These are phyloP conservation scores for Mortierella sp. DNA, from an alignment of 371 early-diverging fungal species.

Conservation along the genomic window DNA sequence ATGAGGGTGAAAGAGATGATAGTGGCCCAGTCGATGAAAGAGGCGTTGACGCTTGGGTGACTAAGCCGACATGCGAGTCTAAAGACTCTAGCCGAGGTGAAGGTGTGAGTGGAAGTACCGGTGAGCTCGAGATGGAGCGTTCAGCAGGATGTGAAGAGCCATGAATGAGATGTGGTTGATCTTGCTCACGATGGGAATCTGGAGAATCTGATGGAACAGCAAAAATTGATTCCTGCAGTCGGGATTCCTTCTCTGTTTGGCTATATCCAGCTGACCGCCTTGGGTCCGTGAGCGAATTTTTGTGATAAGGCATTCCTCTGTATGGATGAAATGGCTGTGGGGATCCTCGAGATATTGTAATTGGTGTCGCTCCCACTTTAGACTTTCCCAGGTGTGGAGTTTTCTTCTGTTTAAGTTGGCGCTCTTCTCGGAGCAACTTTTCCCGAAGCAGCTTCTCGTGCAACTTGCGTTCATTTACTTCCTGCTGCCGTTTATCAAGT, in stretches of 20 bases:
- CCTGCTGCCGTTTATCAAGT: conserved; percentile 31
- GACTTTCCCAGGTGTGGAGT: conserved; percentile 12
- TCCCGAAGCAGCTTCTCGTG: conserved; percentile 23
- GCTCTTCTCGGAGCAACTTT: conserved; percentile 20
- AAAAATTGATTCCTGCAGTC: not conserved
- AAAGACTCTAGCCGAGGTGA: not conserved
- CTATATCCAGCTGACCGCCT: not conserved
- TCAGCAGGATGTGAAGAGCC: not conserved
- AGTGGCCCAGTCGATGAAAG: not conserved
- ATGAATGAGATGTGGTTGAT: not conserved
- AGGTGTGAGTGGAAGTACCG: not conserved
- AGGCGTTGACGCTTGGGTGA: not conserved
- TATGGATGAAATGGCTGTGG: conserved; percentile 9
- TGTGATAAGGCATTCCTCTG: conserved; percentile 1
- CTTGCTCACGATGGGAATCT: not conserved
- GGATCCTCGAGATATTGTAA: conserved; percentile 3
- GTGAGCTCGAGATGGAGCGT: not conserved
- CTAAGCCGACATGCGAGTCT: not conserved
- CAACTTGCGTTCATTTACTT: conserved; percentile 19
- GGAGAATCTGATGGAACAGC: not conserved
- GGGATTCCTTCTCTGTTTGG: not conserved
- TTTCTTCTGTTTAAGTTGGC: conserved; percentile 19
- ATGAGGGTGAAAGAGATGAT: not conserved
- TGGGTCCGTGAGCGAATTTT: conserved; percentile 9
- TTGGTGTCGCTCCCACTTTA: conserved; percentile 4